Evolutionary conservation across 352 stramenopile genomes (phyloP), one percentile per base, ranked within the genome.

Genomic region (Phytopythium cucurbitacearum): DNA sequence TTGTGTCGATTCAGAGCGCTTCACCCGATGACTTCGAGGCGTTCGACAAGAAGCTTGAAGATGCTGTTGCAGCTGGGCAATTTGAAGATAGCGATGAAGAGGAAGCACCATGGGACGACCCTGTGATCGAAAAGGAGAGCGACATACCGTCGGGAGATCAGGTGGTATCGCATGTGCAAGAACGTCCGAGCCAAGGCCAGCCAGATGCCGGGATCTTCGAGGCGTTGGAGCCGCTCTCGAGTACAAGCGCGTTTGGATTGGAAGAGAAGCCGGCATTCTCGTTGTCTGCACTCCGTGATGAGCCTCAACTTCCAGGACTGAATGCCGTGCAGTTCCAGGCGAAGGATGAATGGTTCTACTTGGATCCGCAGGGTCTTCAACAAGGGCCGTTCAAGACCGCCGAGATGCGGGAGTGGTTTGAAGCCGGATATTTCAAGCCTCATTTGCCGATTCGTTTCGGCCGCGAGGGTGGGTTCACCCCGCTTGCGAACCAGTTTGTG

Each of bases 371-470:
- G 44, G 85, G 82, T 12, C 65, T 87, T 21, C 81, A 92, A 50
- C 83, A 93, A 59, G 82, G 85, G 15, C 85, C 82, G 13, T 95
- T 95, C 66, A 93, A 92, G 62, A 91, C 76, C 28, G 67, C 67
- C 0, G 85, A 95, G 39, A 95, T 95, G 85, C 85, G 85, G 5
- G 85, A 95, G 53, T 95, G 85, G 85, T 95, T 93, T 42, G 85
- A 95, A 55, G 85, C 85, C 3, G 85, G 85, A 10, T 95, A 95
- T 69, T 95, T 95, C 21, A 95, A 95, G 54, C 85, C 85, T 9
- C 83, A 93, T 52, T 57, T 95, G n/a, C 85, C 85, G 11, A 93
- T 95, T 59, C 80, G 76, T 36, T 94, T 91, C 54, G 80, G 84
- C 3, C 70, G 58, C n/a, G 76, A 92, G 51, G 79, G 80, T 1